phyloP scores from a whole-genome alignment of 2,329 filamentous ascomycete genomes.

The Aureobasidium sp. region DNA sequence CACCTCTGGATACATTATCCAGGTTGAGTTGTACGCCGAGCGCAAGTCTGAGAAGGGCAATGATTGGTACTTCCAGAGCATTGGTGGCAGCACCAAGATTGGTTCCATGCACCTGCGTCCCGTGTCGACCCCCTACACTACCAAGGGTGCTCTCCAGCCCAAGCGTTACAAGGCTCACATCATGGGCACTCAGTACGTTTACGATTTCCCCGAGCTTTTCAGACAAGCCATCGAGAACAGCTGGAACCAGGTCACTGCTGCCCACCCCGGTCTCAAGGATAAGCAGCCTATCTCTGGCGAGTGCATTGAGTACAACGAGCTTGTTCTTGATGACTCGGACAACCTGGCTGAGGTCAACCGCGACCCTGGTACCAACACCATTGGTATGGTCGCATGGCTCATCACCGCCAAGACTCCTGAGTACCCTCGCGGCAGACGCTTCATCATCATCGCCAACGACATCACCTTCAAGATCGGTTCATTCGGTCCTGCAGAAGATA shows the following conservation, averaged over 20 bases:
- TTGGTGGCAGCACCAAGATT: conserved; percentile 89
- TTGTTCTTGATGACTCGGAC: conserved; percentile 90
- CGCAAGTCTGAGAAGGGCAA: conserved; percentile 90
- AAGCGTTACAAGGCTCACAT: conserved; percentile 99
- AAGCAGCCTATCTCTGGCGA: conserved; percentile 80
- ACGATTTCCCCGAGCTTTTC: conserved; percentile 99
- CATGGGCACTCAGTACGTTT: conserved; percentile 99
- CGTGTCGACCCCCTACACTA: conserved; percentile 86
- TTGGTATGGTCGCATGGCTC: conserved; percentile 98
- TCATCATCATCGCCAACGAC: conserved; percentile 96
- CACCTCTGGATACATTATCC: conserved; percentile 94
- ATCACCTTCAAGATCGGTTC: conserved; percentile 99
- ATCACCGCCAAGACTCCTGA: conserved; percentile 92
- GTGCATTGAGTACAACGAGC: conserved; percentile 87
- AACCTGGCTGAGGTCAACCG: conserved; percentile 87
- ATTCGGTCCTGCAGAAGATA: conserved; percentile 92
- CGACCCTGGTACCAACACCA: conserved; percentile 88
- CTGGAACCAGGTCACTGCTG: conserved; percentile 70
- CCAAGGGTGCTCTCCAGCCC: conserved; percentile 97
- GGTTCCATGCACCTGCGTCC: conserved; percentile 90
- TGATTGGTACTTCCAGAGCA: conserved; percentile 97
- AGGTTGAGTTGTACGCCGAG: conserved; percentile 96
- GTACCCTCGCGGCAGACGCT: conserved; percentile 84
- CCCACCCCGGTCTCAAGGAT: conserved; percentile 63
- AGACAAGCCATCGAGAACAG: conserved; percentile 94